Base-by-base conservation (phyloP, 2,329 filamentous ascomycete genomes). In the Fusarium pseudograminearum region DNA sequence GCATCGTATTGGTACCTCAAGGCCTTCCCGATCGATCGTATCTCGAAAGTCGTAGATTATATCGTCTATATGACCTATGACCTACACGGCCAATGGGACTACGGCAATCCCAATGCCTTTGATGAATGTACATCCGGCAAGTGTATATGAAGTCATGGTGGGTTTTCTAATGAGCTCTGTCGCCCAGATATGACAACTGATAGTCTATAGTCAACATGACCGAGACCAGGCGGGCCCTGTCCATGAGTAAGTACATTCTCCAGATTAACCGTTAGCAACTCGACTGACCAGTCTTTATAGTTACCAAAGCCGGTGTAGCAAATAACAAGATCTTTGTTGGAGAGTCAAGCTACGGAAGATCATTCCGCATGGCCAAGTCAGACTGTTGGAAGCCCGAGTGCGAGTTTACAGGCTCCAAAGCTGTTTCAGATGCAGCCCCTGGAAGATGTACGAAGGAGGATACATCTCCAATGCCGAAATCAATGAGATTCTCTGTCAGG, bases 1-100 rank as follows among this genome's bases (percentile, higher is more conserved):
- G 73, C 77, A 0, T 80, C 76, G 0, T 80, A 75, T 47, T 81
- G 77, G 79, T 80, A 79, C 33, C 74, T 81, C 4, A 74, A 73
- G 44, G 34, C 36, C 0, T 80, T 77, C 15, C 78, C 75, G 0
- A 75, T 81, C 15, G 58, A 71, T 7, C 34, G 62, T 1, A 78
- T 80, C 11, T 44, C 63, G 0, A 20, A 65, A 3, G 38, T 73
- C 4, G 38, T 80, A 7, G 75, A 80, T 50, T 80, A 81, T 44
- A 76, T 80, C 8, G 70, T 69, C 4, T 67, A 50, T 8, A 69
- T 70, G 67, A 67, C 64, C 0, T 70, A 70, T 9, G 64, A 70
- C 10, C 60, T 70, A 1, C 64, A 70, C n/a, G 59, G 63, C 15
- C 47, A 51, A 22, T 51, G 33, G 47, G 34, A 51, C 16, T 51